phyloP scores from a whole-genome alignment of 768 basidiomycete species.

The Mycena epipterygia region DNA sequence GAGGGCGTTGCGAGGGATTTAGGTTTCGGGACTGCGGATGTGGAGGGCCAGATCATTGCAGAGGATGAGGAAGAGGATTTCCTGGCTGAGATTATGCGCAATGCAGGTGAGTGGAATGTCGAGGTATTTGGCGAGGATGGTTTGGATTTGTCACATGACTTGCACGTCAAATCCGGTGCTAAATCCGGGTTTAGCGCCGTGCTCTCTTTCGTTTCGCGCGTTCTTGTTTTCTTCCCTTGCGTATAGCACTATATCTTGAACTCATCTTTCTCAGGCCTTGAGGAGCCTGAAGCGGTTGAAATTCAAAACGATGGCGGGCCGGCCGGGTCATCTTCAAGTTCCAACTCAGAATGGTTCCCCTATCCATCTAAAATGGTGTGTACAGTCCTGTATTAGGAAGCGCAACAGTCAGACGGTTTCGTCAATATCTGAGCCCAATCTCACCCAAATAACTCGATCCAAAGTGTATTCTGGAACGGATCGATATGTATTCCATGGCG shows the following conservation, averaged over 20 bases:
- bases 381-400: background rate
- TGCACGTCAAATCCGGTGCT: background rate
- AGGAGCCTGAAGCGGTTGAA: background rate
- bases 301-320: background rate
- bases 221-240: background rate
- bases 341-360: background rate
- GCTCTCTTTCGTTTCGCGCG: background rate
- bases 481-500: no score
- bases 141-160: background rate
- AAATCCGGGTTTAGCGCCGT: background rate
- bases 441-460: no score
- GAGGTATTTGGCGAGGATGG: background rate
- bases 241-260: no score
- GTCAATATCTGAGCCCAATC: no score
- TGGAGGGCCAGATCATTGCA: background rate
- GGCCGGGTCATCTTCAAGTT: background rate
- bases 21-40: constrained; percentile 3
- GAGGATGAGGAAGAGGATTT: constrained; percentile 10
- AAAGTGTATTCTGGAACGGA: no score
- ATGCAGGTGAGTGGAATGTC: background rate
- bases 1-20: background rate
- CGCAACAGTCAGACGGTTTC: no score
- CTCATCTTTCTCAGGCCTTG: background rate
- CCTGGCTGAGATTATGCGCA: background rate
- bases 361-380: background rate